Evolutionary conservation across 768 basidiomycete species (phyloP), one percentile per base, ranked within the genome.

Genomic region (Tylopilus plumbeoviolaceoides): DNA sequence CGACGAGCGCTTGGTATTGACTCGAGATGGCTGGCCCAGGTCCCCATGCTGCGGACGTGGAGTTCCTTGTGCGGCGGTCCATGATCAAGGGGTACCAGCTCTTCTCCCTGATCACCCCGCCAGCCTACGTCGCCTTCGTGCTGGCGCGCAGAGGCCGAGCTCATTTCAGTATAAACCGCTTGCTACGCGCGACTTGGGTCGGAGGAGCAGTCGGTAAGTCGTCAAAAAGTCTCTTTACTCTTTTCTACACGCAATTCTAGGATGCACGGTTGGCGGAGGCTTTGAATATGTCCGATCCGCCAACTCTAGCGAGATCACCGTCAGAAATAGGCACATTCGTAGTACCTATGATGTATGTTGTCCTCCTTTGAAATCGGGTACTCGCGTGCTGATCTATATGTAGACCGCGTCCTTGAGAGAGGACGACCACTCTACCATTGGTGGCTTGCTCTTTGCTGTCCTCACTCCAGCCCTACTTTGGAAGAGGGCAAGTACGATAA

Each of bases 371-470:
- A 46, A 30, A 44, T 17, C 30, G 27, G 44, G 11, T 44, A 31
- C 30, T 45, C 7, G 30, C 7, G 3, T 15, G 10, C 57, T 54
- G 7, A 63, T 27, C n/a, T 39, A 23, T 51, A 47, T 46, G 15
- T 45, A 90, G 87, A 78, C 75, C 14, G 71, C 73, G 39, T 75
- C 79, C 20, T 68, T 88, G 48, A 74, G 88, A 57, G 75, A 78
- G 44, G 82, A 89, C 50, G 90, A 91, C 65, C 84, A 89, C 63
- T 78, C 87, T 20, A 89, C 81, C 2, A 87, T 91, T 43, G 90
- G 90, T 23, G 76, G 77, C 18, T 61, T 91, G 44, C 68, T 92
- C 20, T 78, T 76, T 51, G 80, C 79, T 15, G 78, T 86, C 14
- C 64, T 91, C 3, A 79, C 77, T 5, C 85, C 90, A 4, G 85